These are phyloP conservation scores for Pholiota conissans DNA, from an alignment of 768 basidiomycete genomes.

Conservation along the genomic window DNA sequence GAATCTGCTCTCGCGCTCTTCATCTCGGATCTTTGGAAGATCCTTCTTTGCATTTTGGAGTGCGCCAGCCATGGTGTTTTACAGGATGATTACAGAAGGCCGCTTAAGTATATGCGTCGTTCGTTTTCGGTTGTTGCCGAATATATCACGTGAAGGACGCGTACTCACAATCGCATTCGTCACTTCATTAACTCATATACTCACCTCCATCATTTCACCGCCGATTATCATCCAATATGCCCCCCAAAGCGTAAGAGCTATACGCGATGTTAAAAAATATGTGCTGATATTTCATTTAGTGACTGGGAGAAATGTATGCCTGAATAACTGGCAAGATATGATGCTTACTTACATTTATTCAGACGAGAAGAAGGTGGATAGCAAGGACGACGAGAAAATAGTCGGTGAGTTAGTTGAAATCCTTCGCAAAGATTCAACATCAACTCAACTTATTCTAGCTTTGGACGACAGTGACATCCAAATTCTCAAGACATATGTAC, in stretches of 20 bases:
- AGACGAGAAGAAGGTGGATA: slow-evolving; percentile 87
- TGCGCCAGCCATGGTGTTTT: slow-evolving; percentile 79
- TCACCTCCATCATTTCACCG: slow-evolving; percentile 20
- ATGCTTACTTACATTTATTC: slow-evolving; percentile 6
- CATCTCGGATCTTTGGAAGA: slow-evolving; percentile 87
- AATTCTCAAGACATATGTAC: slow-evolving; percentile 96
- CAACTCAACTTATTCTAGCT: slow-evolving; percentile 44
- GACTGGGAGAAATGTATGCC: slow-evolving; percentile 97
- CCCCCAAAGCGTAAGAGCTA: slow-evolving; percentile 89
- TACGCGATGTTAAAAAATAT: slow-evolving; percentile 7
- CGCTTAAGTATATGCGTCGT: too few relatives aligned
- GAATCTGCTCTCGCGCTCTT: slow-evolving; percentile 84
- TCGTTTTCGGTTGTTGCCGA: slow-evolving; percentile 25
- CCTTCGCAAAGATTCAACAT: not conserved
- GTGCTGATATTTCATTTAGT: slow-evolving; percentile 38
- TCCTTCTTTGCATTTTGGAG: slow-evolving; percentile 87
- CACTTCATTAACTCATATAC: slow-evolving; percentile 11
- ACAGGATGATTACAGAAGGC: slow-evolving; percentile 5
- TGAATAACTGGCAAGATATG: too few relatives aligned
- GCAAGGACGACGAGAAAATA: slow-evolving; percentile 93
- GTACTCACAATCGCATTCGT: slow-evolving; percentile 18
- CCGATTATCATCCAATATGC: slow-evolving; percentile 52
- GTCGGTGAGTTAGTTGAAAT: slow-evolving; percentile 50
- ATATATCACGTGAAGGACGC: slow-evolving; percentile 28
- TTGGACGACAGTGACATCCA: slow-evolving; percentile 99